Percentiles rank a stretch among this genome's conserved stretches.
These are phyloP conservation scores for Wickerhamomyces strasburgensis DNA, from an alignment of 805 yeast species.

Conservation along the genomic window DNA sequence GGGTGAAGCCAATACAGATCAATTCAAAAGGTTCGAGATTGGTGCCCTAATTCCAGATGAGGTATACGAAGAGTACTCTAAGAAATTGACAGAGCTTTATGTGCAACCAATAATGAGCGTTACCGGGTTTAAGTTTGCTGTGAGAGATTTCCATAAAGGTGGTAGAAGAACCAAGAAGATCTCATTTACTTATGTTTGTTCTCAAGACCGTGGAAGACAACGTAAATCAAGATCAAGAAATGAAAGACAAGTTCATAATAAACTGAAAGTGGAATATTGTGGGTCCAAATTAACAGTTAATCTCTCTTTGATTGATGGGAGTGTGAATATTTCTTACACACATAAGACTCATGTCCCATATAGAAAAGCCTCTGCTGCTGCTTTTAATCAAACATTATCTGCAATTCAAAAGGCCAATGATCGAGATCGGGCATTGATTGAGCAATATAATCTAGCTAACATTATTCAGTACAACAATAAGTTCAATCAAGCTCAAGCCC, in stretches of 20 bases:
- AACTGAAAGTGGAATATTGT: constrained; percentile 37
- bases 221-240: constrained; percentile 37
- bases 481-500: not conserved
- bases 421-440: constrained; percentile 2
- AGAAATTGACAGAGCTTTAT: constrained; percentile 31
- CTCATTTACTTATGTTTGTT: constrained; percentile 40
- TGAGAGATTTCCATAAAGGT: constrained; percentile 41
- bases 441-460: constrained; percentile 9
- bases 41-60: constrained; percentile 27
- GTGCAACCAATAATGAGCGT: constrained; percentile 35
- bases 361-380: constrained; percentile 21
- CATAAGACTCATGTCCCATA: constrained; percentile 38
- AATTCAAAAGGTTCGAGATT: constrained; percentile 31
- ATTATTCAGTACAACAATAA: constrained; percentile 14
- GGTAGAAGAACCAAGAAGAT: constrained; percentile 36
- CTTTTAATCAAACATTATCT: not conserved
- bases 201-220: constrained; percentile 39
- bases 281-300: constrained; percentile 35
- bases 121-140: constrained; percentile 40
- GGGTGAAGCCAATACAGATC: constrained; percentile 26
- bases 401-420: not conserved
- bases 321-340: constrained; percentile 31
- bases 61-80: constrained; percentile 31
- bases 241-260: constrained; percentile 34
- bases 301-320: constrained; percentile 35